Conservation (phyloP, 73 alveolate genomes). For the Uronychia binucleata region DNA sequence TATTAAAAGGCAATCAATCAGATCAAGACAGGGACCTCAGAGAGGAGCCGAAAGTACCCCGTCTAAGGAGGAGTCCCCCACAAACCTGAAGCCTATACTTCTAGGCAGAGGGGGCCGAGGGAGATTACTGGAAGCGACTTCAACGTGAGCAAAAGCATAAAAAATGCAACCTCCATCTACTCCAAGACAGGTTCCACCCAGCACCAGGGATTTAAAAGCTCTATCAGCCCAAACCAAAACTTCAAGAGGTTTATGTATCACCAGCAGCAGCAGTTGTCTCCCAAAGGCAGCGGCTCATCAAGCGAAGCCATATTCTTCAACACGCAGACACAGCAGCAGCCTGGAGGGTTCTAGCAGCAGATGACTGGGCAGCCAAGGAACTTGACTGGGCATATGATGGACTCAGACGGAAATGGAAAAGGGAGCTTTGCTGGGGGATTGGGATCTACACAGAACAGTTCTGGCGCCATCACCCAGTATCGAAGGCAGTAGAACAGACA, state of each 20-base stretch:
- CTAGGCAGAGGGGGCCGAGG: not conserved
- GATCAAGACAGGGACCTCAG: not conserved
- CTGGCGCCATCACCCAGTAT: too few species aligned
- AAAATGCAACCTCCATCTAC: not conserved
- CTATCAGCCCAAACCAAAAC: not conserved
- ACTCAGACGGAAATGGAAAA: too few species aligned
- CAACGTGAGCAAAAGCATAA: not conserved
- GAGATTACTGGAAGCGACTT: not conserved
- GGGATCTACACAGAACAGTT: too few species aligned
- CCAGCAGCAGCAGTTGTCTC: too few species aligned
- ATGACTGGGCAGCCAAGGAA: too few species aligned
- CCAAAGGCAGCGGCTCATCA: not conserved
- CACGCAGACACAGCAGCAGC: too few species aligned
- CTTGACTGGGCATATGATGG: too few species aligned
- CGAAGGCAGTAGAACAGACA: too few species aligned
- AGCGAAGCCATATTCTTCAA: not conserved
- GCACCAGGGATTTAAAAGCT: not conserved
- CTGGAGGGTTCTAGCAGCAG: too few species aligned
- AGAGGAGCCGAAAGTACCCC: not conserved
- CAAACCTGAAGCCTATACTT: not conserved
- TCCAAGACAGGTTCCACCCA: not conserved
- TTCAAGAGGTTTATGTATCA: not conserved
- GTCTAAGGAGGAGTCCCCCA: not conserved
- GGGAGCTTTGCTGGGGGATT: too few species aligned
- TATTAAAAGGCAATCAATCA: not conserved